phyloP scores from a whole-genome alignment of 1,139 yeast genomes.

The Chernovozyma aurita region DNA sequence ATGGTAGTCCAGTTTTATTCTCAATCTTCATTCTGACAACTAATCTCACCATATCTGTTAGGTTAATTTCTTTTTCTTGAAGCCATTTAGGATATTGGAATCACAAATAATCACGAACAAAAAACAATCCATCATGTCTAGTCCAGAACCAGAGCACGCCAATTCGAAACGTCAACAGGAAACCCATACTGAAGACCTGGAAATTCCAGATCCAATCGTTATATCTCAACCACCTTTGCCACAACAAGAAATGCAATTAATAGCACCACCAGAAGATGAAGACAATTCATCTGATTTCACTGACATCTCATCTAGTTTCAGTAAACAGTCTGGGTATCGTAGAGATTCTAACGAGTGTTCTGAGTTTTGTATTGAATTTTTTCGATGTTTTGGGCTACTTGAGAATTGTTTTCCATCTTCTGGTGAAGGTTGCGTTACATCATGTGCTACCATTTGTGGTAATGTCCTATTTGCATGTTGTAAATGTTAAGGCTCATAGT shows the following conservation, averaged over 20 bases:
- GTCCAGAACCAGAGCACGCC: too few species aligned
- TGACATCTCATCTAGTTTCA: slow-evolving; percentile 7
- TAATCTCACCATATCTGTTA: too few species aligned
- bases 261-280: background rate
- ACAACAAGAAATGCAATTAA: slow-evolving; percentile 7
- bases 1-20: too few species aligned
- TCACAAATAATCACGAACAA: too few species aligned
- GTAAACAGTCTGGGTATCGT: slow-evolving; percentile 33
- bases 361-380: slow-evolving; percentile 38
- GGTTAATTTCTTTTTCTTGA: too few species aligned
- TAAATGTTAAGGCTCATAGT: slow-evolving; percentile 25
- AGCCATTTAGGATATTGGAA: too few species aligned
- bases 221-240: slow-evolving; percentile 4
- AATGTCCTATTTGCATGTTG: slow-evolving; percentile 34
- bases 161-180: too few species aligned
- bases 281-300: background rate
- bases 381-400: slow-evolving; percentile 39
- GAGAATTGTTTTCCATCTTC: slow-evolving; percentile 39
- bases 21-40: too few species aligned
- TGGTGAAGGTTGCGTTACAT: slow-evolving; percentile 39
- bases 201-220: too few species aligned
- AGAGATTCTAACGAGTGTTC: slow-evolving; percentile 38
- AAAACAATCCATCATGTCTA: too few species aligned
- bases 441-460: slow-evolving; percentile 35
- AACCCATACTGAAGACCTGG: too few species aligned